These are phyloP conservation scores for Lagerstroemia speciosa DNA, from an alignment of 345 rosid genomes.

Conservation along the genomic window DNA sequence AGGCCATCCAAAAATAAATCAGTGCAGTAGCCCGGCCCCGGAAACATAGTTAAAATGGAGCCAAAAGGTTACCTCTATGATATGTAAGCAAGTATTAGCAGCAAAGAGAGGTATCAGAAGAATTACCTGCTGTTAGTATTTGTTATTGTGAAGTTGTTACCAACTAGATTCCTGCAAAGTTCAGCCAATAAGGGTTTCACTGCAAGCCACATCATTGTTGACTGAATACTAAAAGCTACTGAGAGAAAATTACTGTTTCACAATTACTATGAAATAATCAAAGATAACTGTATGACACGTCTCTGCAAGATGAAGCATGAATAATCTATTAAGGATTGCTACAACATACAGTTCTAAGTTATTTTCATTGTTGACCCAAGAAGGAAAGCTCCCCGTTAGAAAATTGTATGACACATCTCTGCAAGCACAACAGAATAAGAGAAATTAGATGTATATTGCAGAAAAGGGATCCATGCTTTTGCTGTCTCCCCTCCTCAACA, in stretches of 20 bases:
- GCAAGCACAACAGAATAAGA: constrained; percentile 9
- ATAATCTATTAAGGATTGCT: no score
- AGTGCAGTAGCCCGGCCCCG: no score
- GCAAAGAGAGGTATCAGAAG: constrained; percentile 1
- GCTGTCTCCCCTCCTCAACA: not conserved
- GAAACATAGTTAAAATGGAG: no score
- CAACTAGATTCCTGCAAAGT: constrained; percentile 58
- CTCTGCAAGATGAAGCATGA: no score
- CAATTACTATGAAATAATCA: not conserved
- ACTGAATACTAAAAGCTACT: not conserved
- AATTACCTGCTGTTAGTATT: constrained; percentile 35
- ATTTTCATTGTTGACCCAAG: no score
- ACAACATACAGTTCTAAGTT: no score
- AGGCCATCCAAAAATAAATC: no score
- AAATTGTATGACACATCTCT: constrained; percentile 81
- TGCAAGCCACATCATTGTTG: constrained; percentile 9
- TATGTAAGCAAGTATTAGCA: constrained; percentile 1
- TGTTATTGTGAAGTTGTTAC: constrained; percentile 51
- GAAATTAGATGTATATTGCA: not conserved
- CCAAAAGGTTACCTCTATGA: no score
- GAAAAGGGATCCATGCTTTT: not conserved
- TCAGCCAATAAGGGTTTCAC: not conserved
- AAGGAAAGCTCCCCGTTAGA: constrained; percentile 54
- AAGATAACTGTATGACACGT: no score
- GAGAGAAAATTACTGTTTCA: not conserved